A percentile compares a stretch with the other conserved stretches of the same genome.
These are phyloP conservation scores for Fusarium tanahbumbuense DNA, from an alignment of 2,329 filamentous ascomycete genomes.

Conservation along the genomic window DNA sequence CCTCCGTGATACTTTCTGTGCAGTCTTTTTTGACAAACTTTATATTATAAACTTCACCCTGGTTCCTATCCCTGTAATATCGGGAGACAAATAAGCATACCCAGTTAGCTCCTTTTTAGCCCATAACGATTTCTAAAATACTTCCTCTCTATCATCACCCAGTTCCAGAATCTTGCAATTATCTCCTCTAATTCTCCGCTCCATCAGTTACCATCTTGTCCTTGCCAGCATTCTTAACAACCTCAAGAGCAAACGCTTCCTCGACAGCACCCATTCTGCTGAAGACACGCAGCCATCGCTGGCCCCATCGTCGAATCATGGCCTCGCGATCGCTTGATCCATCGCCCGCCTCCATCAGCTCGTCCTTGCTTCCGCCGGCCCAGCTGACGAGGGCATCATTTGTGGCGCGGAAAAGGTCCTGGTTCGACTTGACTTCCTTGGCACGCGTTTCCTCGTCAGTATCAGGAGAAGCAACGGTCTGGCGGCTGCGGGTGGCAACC, in stretches of 20 bases:
- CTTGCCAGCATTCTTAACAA: slow-evolving; percentile 40
- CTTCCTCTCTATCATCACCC: not conserved
- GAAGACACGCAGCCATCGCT: slow-evolving; percentile 88
- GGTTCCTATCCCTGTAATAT: not conserved
- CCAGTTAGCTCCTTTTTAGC: slow-evolving; percentile 19
- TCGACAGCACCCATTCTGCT: slow-evolving; percentile 85
- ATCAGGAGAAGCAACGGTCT: slow-evolving; percentile 75
- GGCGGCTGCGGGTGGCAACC: slow-evolving; percentile 85
- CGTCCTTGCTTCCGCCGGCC: slow-evolving; percentile 78
- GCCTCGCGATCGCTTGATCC: slow-evolving; percentile 68
- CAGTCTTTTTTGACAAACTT: not conserved
- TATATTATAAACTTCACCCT: not conserved
- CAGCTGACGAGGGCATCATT: slow-evolving; percentile 81
- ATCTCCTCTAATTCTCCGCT: slow-evolving; percentile 35
- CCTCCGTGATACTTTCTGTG: not conserved
- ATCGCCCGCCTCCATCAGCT: slow-evolving; percentile 76
- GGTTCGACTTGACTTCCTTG: slow-evolving; percentile 79
- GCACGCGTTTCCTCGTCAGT: slow-evolving; percentile 74
- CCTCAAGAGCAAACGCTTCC: slow-evolving; percentile 70
- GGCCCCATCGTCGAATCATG: slow-evolving; percentile 82
- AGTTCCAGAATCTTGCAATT: slow-evolving; percentile 29
- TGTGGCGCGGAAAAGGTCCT: slow-evolving; percentile 82
- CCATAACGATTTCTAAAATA: slow-evolving; percentile 25
- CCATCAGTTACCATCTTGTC: slow-evolving; percentile 37
- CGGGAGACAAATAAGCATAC: not conserved